Conservation (phyloP, 352 stramenopile species). For the Globisporangium orthogonon region DNA sequence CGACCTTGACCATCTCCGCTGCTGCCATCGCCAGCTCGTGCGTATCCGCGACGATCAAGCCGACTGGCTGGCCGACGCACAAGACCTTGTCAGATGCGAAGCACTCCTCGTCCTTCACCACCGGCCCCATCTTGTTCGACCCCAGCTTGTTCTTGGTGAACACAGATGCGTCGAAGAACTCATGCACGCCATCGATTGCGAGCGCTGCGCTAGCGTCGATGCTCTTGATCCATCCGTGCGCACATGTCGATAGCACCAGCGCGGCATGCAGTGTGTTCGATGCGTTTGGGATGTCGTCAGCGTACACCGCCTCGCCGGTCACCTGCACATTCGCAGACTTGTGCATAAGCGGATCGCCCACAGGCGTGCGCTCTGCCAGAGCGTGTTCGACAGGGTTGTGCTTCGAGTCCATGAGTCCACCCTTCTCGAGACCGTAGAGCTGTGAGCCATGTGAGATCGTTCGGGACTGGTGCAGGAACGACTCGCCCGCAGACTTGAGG, state of each 20-base stretch:
- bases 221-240: constrained; percentile 73
- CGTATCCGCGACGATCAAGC: constrained; percentile 77
- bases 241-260: constrained; percentile 88
- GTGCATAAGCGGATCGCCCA: constrained; percentile 91
- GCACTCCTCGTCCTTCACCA: constrained; percentile 85
- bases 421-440: constrained; percentile 49
- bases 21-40: constrained; percentile 70
- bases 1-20: constrained; percentile 80
- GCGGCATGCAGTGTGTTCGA: constrained; percentile 85
- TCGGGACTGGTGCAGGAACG: constrained; percentile 52
- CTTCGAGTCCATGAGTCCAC: constrained; percentile 59
- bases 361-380: constrained; percentile 40
- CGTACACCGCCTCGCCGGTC: constrained; percentile 93
- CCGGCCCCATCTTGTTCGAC: constrained; percentile 72
- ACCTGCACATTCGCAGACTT: constrained; percentile 92
- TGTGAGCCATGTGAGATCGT: constrained; percentile 50
- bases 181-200: constrained; percentile 84
- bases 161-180: constrained; percentile 74
- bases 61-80: constrained; percentile 76
- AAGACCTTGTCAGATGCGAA: constrained; percentile 71
- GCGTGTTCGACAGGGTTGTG: constrained; percentile 38
- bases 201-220: constrained; percentile 85
- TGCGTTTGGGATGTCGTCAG: constrained; percentile 90
- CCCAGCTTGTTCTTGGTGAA: constrained; percentile 59
- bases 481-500: constrained; percentile 40